These are phyloP conservation scores for Penicillium egyptiacum DNA, from an alignment of 495 filamentous ascomycete genomes.

Conservation along the genomic window DNA sequence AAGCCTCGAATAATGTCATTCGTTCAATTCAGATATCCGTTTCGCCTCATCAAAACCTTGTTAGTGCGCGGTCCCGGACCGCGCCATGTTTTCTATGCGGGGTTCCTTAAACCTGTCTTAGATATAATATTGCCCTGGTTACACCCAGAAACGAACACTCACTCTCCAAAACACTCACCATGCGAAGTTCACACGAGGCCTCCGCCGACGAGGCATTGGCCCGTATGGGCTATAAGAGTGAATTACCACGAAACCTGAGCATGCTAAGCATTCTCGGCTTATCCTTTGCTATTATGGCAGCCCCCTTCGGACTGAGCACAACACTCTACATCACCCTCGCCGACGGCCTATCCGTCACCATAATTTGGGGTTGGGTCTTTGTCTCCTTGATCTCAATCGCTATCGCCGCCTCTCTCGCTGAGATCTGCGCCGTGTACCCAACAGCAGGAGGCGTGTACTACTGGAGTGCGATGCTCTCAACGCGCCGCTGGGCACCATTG, in stretches of 20 bases:
- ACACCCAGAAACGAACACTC: not conserved
- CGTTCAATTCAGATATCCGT: not conserved
- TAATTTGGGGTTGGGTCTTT: conserved; percentile 70
- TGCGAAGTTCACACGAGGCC: conserved; percentile 32
- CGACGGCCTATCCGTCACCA: conserved; percentile 62
- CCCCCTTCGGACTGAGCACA: conserved; percentile 67
- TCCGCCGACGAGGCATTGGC: conserved; percentile 56
- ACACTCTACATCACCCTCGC: conserved; percentile 68
- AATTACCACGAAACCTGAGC: conserved; percentile 59
- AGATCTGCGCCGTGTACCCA: conserved; percentile 73
- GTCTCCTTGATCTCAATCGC: conserved; percentile 69
- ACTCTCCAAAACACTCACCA: conserved; percentile 5
- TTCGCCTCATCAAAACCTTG: conserved; percentile 8
- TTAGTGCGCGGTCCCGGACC: conserved; percentile 31
- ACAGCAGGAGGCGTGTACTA: conserved; percentile 71
- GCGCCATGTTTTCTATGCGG: conserved; percentile 29
- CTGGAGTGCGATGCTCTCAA: conserved; percentile 67
- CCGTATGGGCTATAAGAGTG: conserved; percentile 63
- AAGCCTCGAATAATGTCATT: conserved; percentile 6
- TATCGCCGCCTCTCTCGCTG: conserved; percentile 71
- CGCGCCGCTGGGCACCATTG: conserved; percentile 57
- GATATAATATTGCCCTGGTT: not conserved
- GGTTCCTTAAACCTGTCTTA: conserved; percentile 11
- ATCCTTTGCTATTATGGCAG: conserved; percentile 59
- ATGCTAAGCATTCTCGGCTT: conserved; percentile 66